Base-by-base conservation (phyloP, 352 stramenopile genomes). In the Globisporangium alternatum region DNA sequence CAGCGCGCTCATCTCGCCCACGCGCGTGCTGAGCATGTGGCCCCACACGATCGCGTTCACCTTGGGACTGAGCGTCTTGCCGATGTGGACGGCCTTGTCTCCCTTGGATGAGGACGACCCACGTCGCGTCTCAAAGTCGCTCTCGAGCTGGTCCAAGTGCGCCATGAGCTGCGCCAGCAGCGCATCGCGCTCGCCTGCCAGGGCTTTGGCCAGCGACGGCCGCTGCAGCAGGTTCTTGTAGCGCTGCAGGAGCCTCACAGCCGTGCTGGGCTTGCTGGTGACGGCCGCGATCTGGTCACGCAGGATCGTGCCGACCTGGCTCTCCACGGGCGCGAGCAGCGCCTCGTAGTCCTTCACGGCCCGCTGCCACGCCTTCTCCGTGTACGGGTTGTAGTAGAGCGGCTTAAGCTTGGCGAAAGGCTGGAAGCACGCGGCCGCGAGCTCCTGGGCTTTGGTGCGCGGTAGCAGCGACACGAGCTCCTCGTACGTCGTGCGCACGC, bases 371-470 rank as follows among this genome's bases (percentile, higher is more conserved):
- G 82, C 68, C 21, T 69, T 65, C 28, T 96, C 84, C 4, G 94
- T 97, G 81, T 98, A 98, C 30, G 85, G 78, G 63, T 97, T 98
- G 76, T 96, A 97, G 58, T 95, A 89, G 2, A 97, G 71, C 39
- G 84, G 80, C 53, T 88, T 74, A 17, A 95, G 71, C 10, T 57
- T 68, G 2, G 78, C 68, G 55, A 97, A 93, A 0, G 82, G 83
- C 33, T 72, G 60, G 57, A 97, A 97, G 64, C 83, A 87, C n/a
- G 74, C 66, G 2, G 65, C 59, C 1, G 74, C 67, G 30, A 88
- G 77, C 47, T 78, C 71, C 5, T 70, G 66, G 17, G 80, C 74
- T 51, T 74, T 68, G 8, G 82, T 65, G 12, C 67, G 68, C 1
- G 82, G 75, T 28, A 94, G 58, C 2, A 97, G 73, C 21, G 78